These are phyloP conservation scores for Carex kokanica DNA, from an alignment of 176 grass and related monocot genomes.

Conservation along the genomic window DNA sequence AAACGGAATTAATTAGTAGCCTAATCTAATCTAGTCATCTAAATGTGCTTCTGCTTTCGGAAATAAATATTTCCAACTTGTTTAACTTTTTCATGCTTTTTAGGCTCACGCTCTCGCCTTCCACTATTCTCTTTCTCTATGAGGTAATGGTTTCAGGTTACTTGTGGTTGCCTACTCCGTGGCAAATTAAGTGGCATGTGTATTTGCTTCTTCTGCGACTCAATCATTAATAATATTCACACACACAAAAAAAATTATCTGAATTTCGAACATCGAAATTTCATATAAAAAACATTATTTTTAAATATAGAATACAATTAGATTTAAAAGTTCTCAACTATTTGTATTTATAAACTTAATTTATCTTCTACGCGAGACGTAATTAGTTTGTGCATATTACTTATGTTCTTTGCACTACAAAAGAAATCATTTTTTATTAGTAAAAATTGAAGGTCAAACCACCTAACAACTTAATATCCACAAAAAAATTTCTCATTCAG, in stretches of 20 bases:
- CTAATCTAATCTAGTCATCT: conserved; percentile 1
- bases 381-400: neutral
- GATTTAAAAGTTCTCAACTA: neutral
- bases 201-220: neutral
- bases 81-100: neutral
- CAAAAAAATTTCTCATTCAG: rapidly evolving
- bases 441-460: too few species aligned
- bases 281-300: too few species aligned
- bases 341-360: neutral
- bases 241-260: too few species aligned
- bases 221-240: too few species aligned
- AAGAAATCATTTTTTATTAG: neutral
- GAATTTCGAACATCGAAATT: too few species aligned
- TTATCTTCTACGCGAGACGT: neutral
- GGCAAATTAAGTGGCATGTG: neutral
- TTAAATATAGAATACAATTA: neutral
- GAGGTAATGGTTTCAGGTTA: neutral
- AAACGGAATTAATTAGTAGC: neutral
- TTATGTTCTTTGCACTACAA: neutral
- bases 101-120: neutral
- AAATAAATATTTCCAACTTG: neutral
- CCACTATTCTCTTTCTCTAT: neutral
- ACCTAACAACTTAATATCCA: too few species aligned
- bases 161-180: neutral
- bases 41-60: neutral